These are phyloP conservation scores for Nicotiana sylvestris DNA, from an alignment of 257 asterid genomes.

Conservation along the genomic window DNA sequence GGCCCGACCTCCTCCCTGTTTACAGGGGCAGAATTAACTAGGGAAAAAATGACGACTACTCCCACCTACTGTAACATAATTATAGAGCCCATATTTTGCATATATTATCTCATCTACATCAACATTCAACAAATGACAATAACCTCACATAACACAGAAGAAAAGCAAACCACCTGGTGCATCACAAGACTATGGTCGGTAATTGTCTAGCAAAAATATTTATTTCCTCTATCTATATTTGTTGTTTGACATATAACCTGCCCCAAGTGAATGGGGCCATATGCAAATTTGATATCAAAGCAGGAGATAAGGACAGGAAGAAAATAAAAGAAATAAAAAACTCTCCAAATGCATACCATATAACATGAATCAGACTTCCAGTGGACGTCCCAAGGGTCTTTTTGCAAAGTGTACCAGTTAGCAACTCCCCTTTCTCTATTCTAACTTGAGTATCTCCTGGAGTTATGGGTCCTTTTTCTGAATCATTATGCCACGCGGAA, in stretches of 20 bases:
- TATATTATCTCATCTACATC: neutral
- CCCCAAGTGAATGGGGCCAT: neutral
- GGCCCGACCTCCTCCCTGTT: constrained; percentile 99
- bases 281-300: neutral
- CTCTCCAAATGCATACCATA: constrained; percentile 50
- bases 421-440: constrained; percentile 92
- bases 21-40: constrained; percentile 12
- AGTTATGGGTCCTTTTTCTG: constrained; percentile 77
- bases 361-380: constrained; percentile 97
- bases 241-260: neutral
- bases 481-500: constrained; percentile 94
- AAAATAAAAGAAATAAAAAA: neutral
- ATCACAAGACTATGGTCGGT: neutral
- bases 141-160: neutral
- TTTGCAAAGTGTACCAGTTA: constrained; percentile 95
- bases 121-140: neutral
- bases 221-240: neutral
- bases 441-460: constrained; percentile 98
- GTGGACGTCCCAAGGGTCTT: constrained; percentile 94
- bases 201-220: no score
- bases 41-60: neutral
- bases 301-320: neutral
- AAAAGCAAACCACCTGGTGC: neutral
- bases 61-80: neutral
- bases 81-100: neutral